Conservation (phyloP, 1,284 basidiomycete genomes). For the Phlebopus sp. region DNA sequence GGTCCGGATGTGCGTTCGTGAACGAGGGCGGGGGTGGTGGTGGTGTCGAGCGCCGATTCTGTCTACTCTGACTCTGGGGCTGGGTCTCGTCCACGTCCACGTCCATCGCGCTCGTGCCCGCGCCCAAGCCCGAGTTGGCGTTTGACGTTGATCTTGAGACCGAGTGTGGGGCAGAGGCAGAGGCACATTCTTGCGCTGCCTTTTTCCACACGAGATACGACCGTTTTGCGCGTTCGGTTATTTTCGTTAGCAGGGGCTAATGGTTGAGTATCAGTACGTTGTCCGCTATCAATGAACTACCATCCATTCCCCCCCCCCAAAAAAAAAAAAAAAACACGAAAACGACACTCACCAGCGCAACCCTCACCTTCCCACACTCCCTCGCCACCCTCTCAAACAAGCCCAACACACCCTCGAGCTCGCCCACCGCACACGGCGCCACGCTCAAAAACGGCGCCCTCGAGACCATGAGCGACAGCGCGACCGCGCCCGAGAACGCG, state of each 20-base stretch:
- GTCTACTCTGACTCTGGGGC: too few species aligned
- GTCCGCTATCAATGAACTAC: too few species aligned
- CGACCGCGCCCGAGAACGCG: constrained; percentile 75
- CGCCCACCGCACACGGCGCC: constrained; percentile 50
- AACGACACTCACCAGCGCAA: constrained; percentile 42
- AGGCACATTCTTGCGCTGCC: constrained; percentile 12
- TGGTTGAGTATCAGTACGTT: constrained; percentile 7
- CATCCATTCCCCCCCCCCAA: too few species aligned
- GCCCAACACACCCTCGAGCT: constrained; percentile 46
- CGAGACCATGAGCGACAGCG: constrained; percentile 56
- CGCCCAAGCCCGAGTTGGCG: too few species aligned
- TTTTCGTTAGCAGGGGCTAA: constrained; percentile 50
- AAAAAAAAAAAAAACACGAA: neutral
- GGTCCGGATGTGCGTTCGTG: constrained; percentile 19
- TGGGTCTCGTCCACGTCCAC: too few species aligned
- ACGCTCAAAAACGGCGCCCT: constrained; percentile 50
- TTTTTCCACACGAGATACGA: constrained; percentile 37
- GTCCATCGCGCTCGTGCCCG: constrained; percentile 4
- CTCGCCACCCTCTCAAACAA: constrained; percentile 47
- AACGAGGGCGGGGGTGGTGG: constrained; percentile 19
- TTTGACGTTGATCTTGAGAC: too few species aligned
- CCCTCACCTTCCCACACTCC: constrained; percentile 45
- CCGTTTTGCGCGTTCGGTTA: constrained; percentile 44
- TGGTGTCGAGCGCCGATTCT: too few species aligned
- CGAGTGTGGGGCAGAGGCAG: neutral